Base-by-base conservation (phyloP, 2,329 filamentous ascomycete species). In the Verticillium longisporum region DNA sequence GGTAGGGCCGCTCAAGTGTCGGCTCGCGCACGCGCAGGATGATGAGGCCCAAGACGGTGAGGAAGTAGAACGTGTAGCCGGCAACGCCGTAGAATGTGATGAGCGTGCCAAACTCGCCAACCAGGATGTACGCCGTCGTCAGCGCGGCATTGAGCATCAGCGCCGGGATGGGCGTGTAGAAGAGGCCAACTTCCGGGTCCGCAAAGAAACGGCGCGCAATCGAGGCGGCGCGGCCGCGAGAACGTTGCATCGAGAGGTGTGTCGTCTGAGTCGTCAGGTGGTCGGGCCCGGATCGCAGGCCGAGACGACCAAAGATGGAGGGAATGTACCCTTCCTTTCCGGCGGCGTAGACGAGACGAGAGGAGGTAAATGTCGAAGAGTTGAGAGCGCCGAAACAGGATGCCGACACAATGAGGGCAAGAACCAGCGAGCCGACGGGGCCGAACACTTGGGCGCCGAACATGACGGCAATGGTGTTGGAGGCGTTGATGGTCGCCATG, bases 61-160 rank as follows among this genome's bases (percentile, higher is more conserved):
- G 78, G 74, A 99, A 99, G 78, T 99, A 99, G 72, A 99, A 99
- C 0, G 91, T 91, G 73, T 99, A 99, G 14, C 93, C 93, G 0
- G 95, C 95, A 13, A 99, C 95, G 61, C 95, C 95, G 76, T 98
- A 98, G 73, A 99, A 99, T 0, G 95, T 98, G 61, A 98, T 83
- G 2, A 99, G 84, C 0, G 94, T 97, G 59, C 87, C 83, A 72
- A 99, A 98, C 73, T 97, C 92, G 74, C 95, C 95, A 6, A 96
- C 87, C 2, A 90, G 70, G 64, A 97, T 87, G 77, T 98, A 99
- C 1, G 83, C 77, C 3, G 83, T 77, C 1, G 92, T 96, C 26
- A 99, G 77, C 3, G 77, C 66, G 50, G 83, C 83, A 74, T 99
- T 99, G 67, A 98, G 85, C 1, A 89, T 70, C 76, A 98, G 91